Evolutionary conservation across 352 stramenopile species (phyloP).

Genomic region (Pythium graminicola): DNA sequence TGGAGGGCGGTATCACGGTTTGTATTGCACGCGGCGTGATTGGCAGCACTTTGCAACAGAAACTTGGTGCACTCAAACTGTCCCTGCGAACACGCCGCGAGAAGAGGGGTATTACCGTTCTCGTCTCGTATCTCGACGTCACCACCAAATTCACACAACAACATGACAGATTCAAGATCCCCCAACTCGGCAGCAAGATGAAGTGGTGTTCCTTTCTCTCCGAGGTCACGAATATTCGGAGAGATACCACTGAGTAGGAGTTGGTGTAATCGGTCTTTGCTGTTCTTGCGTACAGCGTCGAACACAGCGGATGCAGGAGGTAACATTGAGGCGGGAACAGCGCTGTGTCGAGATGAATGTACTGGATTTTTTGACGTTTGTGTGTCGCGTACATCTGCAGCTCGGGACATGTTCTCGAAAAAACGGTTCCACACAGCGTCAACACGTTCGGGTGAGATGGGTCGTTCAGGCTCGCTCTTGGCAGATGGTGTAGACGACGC

Average conservation of each 20-base stretch:
- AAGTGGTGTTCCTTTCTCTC: slow-evolving; percentile 59
- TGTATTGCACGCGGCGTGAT: slow-evolving; percentile 35
- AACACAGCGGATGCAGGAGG: slow-evolving; percentile 29
- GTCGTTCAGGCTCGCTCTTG: not conserved
- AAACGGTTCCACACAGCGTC: slow-evolving; percentile 72
- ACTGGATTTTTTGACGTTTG: not conserved
- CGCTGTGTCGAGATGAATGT: not conserved
- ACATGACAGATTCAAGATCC: slow-evolving; percentile 51
- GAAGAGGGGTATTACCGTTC: slow-evolving; percentile 52
- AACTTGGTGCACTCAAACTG: slow-evolving; percentile 67
- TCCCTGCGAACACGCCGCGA: slow-evolving; percentile 57
- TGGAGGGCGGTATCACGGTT: slow-evolving; percentile 55
- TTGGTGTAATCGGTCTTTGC: slow-evolving; percentile 37
- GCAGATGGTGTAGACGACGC: not conserved
- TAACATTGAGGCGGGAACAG: slow-evolving; percentile 1
- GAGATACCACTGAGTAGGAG: slow-evolving; percentile 42
- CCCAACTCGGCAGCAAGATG: slow-evolving; percentile 66
- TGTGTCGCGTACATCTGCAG: slow-evolving; percentile 16
- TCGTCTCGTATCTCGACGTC: slow-evolving; percentile 68
- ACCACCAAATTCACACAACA: slow-evolving; percentile 58
- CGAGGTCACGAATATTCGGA: slow-evolving; percentile 48
- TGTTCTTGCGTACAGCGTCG: slow-evolving; percentile 42
- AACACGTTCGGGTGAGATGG: slow-evolving; percentile 38
- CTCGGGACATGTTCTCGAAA: slow-evolving; percentile 56
- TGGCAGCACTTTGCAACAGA: slow-evolving; percentile 62